Evolutionary conservation across 2,329 filamentous ascomycete species (phyloP).

Genomic region (Aureobasidium leucospermi): DNA sequence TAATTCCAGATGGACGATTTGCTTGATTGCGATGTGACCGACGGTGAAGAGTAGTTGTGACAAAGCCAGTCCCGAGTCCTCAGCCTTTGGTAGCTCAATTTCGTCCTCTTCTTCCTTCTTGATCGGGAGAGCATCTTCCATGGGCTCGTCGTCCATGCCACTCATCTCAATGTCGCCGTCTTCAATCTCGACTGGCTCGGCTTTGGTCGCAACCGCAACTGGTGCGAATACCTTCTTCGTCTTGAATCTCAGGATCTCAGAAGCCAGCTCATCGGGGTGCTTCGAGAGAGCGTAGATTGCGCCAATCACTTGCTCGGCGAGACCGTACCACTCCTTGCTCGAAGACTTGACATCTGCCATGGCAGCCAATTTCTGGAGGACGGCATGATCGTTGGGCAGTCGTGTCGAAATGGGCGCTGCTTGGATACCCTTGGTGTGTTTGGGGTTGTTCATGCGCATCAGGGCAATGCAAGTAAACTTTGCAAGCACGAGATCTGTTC

Average conservation of each 20-base stretch:
- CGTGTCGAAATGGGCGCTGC: conserved; percentile 59
- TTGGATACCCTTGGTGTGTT: conserved; percentile 66
- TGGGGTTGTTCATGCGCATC: conserved; percentile 77
- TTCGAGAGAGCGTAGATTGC: conserved; percentile 92
- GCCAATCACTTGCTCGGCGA: conserved; percentile 91
- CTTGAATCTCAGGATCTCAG: conserved; percentile 80
- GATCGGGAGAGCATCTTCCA: conserved; percentile 16
- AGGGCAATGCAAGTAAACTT: conserved; percentile 95
- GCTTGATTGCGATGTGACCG: conserved; percentile 94
- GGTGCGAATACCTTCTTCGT: conserved; percentile 71
- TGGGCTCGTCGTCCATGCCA: conserved; percentile 24
- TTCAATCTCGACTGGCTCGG: conserved; percentile 24
- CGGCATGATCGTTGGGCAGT: conserved; percentile 84
- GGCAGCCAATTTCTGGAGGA: conserved; percentile 70
- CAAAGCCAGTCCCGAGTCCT: conserved; percentile 54
- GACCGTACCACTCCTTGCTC: conserved; percentile 87
- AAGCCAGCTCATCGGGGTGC: conserved; percentile 88
- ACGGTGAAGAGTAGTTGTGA: conserved; percentile 93
- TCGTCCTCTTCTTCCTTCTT: conserved; percentile 20
- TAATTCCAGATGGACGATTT: conserved; percentile 96
- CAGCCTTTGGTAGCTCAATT: conserved; percentile 16
- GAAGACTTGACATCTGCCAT: conserved; percentile 81
- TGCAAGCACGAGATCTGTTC: conserved; percentile 76
- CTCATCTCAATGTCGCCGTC: conserved; percentile 33
- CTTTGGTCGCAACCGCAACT: conserved; percentile 19